These are phyloP conservation scores for Candida frijolesensis DNA, from an alignment of 1,139 yeast genomes.

Conservation along the genomic window DNA sequence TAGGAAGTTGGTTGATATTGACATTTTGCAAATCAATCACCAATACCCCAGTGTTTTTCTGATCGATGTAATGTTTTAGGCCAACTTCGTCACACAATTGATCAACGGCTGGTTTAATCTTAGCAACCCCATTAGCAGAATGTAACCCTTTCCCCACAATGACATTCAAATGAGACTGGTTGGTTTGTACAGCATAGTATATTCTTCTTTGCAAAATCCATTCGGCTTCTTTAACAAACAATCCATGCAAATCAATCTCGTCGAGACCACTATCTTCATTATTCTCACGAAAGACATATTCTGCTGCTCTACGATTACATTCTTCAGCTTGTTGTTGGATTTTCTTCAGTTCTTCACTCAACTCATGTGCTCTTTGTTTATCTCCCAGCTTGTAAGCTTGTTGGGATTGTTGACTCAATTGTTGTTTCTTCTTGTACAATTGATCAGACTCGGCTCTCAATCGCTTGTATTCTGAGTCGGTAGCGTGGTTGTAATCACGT, in stretches of 20 bases:
- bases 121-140: slow-evolving; percentile 79
- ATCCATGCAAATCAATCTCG: slow-evolving; percentile 93
- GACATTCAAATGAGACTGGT: slow-evolving; percentile 60
- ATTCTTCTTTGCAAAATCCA: slow-evolving; percentile 74
- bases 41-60: slow-evolving; percentile 78
- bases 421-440: slow-evolving; percentile 58
- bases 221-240: slow-evolving; percentile 86
- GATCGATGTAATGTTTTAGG: slow-evolving; percentile 62
- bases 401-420: slow-evolving; percentile 70
- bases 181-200: slow-evolving; percentile 60
- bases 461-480: slow-evolving; percentile 63
- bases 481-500: slow-evolving; percentile 72
- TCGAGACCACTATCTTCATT: slow-evolving; percentile 81
- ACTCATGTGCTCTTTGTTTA: slow-evolving; percentile 67
- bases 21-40: slow-evolving; percentile 59
- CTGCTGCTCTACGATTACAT: slow-evolving; percentile 81
- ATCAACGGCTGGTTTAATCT: slow-evolving; percentile 87
- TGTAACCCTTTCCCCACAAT: slow-evolving; percentile 97
- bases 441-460: slow-evolving; percentile 70
- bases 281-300: slow-evolving; percentile 84
- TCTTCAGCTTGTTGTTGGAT: slow-evolving; percentile 64
- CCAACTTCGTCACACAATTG: slow-evolving; percentile 68
- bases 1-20: slow-evolving; percentile 49
- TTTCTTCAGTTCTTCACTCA: slow-evolving; percentile 69
- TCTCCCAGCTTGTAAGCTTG: slow-evolving; percentile 76